Evolutionary conservation across 352 stramenopile species (phyloP).

Genomic region (Pilasporangium apinafurcum): DNA sequence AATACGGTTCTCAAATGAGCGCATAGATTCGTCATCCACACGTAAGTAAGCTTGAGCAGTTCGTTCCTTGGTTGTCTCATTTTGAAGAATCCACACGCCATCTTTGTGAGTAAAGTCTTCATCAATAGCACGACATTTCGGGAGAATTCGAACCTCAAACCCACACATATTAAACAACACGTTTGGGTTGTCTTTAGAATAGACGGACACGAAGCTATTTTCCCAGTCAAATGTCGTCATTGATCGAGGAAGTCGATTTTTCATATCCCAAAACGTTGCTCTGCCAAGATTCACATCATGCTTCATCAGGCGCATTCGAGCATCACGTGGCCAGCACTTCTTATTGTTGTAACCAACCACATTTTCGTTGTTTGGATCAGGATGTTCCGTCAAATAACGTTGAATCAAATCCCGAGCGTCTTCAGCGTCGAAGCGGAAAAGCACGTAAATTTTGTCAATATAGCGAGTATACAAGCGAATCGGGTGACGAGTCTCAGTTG

Average conservation of each 20-base stretch:
- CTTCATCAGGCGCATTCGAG: constrained; percentile 99
- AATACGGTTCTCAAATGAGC: constrained; percentile 99
- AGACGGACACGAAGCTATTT: constrained; percentile 99
- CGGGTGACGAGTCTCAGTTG: constrained; percentile 96
- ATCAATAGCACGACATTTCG: constrained; percentile 87
- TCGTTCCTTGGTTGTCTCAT: constrained; percentile 99
- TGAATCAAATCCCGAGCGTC: constrained; percentile 99
- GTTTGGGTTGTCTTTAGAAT: constrained; percentile 99
- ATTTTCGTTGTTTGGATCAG: constrained; percentile 99
- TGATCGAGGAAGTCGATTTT: constrained; percentile 97
- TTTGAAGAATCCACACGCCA: constrained; percentile 99
- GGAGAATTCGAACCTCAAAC: constrained; percentile 97
- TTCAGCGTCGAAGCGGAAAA: constrained; percentile 98
- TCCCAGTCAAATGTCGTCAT: constrained; percentile 99
- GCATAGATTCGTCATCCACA: constrained; percentile 93
- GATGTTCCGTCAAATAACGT: constrained; percentile 98
- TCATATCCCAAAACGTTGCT: constrained; percentile 99
- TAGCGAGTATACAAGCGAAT: constrained; percentile 99
- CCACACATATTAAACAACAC: constrained; percentile 99
- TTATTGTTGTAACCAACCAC: constrained; percentile 99
- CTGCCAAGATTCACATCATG: constrained; percentile 99
- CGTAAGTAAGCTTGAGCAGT: constrained; percentile 98
- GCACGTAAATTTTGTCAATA: constrained; percentile 99
- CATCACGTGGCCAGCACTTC: constrained; percentile 99
- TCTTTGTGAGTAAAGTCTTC: constrained; percentile 96